Conservation (phyloP, 768 basidiomycete genomes). For the Trametes sanguinea region DNA sequence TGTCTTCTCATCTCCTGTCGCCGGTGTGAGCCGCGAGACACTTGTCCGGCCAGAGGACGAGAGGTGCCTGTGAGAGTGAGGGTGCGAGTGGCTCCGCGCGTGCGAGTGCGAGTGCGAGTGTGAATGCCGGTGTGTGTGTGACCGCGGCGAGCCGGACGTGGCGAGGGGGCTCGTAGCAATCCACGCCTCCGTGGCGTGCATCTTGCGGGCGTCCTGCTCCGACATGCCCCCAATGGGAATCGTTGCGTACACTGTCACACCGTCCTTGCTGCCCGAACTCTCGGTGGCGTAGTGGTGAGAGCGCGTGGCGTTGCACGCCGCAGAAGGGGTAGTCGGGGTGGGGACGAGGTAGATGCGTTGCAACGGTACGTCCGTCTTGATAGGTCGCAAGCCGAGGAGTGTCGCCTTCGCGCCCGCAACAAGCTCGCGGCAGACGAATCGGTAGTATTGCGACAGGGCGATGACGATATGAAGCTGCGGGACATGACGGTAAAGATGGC, state of each 20-base stretch:
- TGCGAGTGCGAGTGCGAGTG: slow-evolving; percentile 37
- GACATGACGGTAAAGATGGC: slow-evolving; percentile 5
- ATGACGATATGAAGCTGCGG: slow-evolving; percentile 74
- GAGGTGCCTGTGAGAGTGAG: slow-evolving; percentile 29
- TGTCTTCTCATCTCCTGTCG: slow-evolving; percentile 14
- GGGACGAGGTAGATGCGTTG: slow-evolving; percentile 71
- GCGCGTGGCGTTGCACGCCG: slow-evolving; percentile 4
- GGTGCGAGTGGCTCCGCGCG: slow-evolving; percentile 26
- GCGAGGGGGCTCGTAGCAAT: slow-evolving; percentile 35
- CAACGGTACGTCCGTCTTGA: slow-evolving; percentile 35
- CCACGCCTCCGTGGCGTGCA: slow-evolving; percentile 69
- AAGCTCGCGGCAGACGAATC: slow-evolving; percentile 44
- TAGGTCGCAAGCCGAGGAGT: slow-evolving; percentile 30
- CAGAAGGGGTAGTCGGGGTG: slow-evolving; percentile 31
- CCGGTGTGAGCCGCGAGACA: not conserved
- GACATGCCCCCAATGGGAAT: slow-evolving; percentile 60
- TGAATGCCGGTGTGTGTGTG: slow-evolving; percentile 31
- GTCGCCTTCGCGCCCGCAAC: slow-evolving; percentile 31
- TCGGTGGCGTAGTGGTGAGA: slow-evolving; percentile 13
- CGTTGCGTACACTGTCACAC: slow-evolving; percentile 66
- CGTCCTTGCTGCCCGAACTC: slow-evolving; percentile 16
- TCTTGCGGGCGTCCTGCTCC: slow-evolving; percentile 47
- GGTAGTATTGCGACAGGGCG: slow-evolving; percentile 67
- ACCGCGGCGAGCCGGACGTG: slow-evolving; percentile 21
- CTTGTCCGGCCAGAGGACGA: slow-evolving; percentile 42